Conservation (phyloP, 495 filamentous ascomycete species). For the Jackrogersella multiformis region DNA sequence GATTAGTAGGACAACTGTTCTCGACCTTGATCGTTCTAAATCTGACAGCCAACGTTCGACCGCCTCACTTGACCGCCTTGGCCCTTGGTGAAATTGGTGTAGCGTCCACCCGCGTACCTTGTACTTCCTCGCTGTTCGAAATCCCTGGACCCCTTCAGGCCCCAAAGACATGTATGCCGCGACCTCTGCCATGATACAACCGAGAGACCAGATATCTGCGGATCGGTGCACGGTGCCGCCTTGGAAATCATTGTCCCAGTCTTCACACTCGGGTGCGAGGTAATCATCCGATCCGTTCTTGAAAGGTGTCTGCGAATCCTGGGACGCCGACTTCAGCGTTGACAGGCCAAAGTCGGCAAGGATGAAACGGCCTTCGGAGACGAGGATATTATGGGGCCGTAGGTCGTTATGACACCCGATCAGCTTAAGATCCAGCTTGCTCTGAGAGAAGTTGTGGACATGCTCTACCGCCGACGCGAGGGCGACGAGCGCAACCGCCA, state of each 20-base stretch:
- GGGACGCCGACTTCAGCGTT: background rate
- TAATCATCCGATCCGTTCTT: background rate
- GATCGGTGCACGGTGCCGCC: background rate
- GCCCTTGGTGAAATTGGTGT: no score
- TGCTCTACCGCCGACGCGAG: background rate
- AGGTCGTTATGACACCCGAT: conserved; percentile 2
- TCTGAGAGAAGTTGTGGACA: background rate
- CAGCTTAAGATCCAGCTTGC: background rate
- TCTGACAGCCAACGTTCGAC: no score
- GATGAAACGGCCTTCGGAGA: background rate
- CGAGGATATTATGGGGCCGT: background rate
- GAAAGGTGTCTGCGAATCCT: background rate
- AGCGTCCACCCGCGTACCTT: no score
- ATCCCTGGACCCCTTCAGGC: background rate
- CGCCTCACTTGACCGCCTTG: no score
- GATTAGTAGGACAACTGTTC: no score
- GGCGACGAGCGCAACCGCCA: background rate
- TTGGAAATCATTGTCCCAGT: background rate
- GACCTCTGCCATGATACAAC: background rate
- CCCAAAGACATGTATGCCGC: background rate
- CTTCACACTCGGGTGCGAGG: conserved; percentile 3
- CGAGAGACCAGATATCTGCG: conserved; percentile 3
- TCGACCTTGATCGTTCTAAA: no score
- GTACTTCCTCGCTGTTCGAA: no score
- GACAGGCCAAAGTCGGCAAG: background rate